Base-by-base conservation (phyloP, 306 rosid genomes). In the Comarum palustre region DNA sequence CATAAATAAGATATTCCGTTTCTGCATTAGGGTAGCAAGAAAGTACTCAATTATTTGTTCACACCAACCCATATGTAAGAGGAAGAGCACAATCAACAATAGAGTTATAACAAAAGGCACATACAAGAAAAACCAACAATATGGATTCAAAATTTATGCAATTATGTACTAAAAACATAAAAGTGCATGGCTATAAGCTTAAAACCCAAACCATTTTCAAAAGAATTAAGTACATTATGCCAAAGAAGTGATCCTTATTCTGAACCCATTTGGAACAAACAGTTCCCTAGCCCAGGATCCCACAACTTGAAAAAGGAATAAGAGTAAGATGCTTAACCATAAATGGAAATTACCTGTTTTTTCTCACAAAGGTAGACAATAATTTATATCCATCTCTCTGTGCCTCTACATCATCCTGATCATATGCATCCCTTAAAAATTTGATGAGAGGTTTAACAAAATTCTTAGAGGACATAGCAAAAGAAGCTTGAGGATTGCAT, bases 391-490 rank as follows among this genome's bases (percentile, higher is more conserved):
- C 97, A 71, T 84, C 74, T 82, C 70, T 90, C 79, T 82, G 82
- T 41, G 92, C 90, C 68, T 80, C 71, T 36, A 66, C 25, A 27
- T 95, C 96, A 47, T 72, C 77, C 61, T 6, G 81, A 66, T 81
- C 88, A 81, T 72, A 69, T 69, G 99, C 91, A 68, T 75, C 86
- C 82, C 76, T 84, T 46, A 95, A 74, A 86, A 95, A 95, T 38
- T 46, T 82, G 80, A 82, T 66, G 4, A 95, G 88, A 42, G 90
- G 91, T 62, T 87, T 87, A 41, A 78, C 41, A 39, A 86, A 82
- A 71, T 80, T 82, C 71, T 80, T 82, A 58, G 82, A 73, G 20
- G 96, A 78, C 73, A 80, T 61, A 34, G 79, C 76, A 59, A 46
- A 38, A 75, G 75, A 78, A 72, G 73, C 88, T 57, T 69, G 79